These are phyloP conservation scores for Microthlaspi erraticum DNA, from an alignment of 345 rosid species.

Conservation along the genomic window DNA sequence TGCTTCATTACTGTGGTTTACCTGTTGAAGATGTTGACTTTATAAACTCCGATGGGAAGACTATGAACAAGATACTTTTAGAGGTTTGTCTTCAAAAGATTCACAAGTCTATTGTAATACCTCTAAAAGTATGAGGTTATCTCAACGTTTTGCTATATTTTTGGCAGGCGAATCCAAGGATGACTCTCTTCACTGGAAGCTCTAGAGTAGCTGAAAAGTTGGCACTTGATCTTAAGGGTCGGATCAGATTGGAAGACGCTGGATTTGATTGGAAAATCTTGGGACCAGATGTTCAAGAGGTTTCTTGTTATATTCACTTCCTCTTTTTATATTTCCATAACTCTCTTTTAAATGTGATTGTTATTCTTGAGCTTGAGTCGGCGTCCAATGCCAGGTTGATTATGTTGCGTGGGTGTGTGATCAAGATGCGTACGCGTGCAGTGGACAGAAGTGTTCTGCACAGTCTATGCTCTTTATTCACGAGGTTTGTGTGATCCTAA, in stretches of 20 bases:
- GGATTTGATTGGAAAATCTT: conserved; percentile 99
- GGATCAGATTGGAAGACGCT: conserved; percentile 94
- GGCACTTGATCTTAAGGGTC: conserved; percentile 89
- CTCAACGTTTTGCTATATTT: not conserved
- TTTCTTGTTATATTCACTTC: conserved; percentile 27
- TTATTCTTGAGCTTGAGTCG: not conserved
- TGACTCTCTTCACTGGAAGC: conserved; percentile 99
- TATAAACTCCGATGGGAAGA: conserved; percentile 91
- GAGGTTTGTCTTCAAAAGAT: conserved; percentile 62
- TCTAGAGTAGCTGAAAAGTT: conserved; percentile 95
- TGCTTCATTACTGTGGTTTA: conserved; percentile 89
- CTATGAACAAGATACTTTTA: conserved; percentile 83
- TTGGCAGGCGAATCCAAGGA: conserved; percentile 80
- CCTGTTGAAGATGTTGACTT: conserved; percentile 94
- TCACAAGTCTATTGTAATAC: not conserved
- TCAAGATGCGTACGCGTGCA: conserved; percentile 99
- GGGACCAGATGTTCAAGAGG: conserved; percentile 99
- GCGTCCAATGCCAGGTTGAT: conserved; percentile 66
- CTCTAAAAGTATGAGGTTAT: too few species aligned
- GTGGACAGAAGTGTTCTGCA: conserved; percentile 98
- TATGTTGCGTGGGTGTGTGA: conserved; percentile 98
- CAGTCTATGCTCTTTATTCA: conserved; percentile 95
- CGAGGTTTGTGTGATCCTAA: conserved; percentile 61
- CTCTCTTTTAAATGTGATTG: conserved; percentile 13
- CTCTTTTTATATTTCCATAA: not conserved